Evolutionary conservation across 768 basidiomycete species (phyloP).

Genomic region (Serendipita sp.): DNA sequence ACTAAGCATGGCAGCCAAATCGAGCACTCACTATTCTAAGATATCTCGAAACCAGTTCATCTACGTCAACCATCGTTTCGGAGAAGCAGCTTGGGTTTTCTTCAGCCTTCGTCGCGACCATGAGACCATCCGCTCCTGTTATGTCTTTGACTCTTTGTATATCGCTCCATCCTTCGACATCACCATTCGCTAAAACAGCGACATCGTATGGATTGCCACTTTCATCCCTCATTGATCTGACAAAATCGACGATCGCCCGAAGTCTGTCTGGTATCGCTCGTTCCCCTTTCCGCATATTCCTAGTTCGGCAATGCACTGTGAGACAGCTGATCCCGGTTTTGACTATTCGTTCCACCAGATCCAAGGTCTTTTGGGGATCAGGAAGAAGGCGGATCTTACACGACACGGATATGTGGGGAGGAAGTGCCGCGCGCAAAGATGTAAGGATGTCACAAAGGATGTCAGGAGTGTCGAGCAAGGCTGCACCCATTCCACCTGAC

Average conservation of each 20-base stretch:
- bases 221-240: conserved; percentile 43
- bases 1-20: conserved; percentile 9
- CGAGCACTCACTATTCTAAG: conserved; percentile 42
- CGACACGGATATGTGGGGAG: conserved; percentile 68
- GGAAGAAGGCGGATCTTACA: conserved; percentile 87
- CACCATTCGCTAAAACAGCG: conserved; percentile 90
- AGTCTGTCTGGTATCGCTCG: conserved; percentile 62
- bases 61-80: conserved; percentile 52
- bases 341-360: conserved; percentile 75
- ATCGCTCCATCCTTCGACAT: conserved; percentile 66
- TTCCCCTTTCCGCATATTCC: conserved; percentile 76
- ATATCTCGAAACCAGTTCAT: conserved; percentile 50
- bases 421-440: conserved; percentile 54
- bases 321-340: conserved; percentile 75
- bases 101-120: conserved; percentile 95
- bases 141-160: conserved; percentile 52
- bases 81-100: conserved; percentile 77
- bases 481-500: conserved; percentile 90
- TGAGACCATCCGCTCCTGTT: conserved; percentile 79
- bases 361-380: conserved; percentile 71
- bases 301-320: conserved; percentile 90
- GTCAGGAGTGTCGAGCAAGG: conserved; percentile 81
- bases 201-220: conserved; percentile 28
- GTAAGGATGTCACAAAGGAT: conserved; percentile 76
- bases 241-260: conserved; percentile 72